phyloP scores from a whole-genome alignment of 768 basidiomycete genomes.

The Rhodocollybia butyracea region DNA sequence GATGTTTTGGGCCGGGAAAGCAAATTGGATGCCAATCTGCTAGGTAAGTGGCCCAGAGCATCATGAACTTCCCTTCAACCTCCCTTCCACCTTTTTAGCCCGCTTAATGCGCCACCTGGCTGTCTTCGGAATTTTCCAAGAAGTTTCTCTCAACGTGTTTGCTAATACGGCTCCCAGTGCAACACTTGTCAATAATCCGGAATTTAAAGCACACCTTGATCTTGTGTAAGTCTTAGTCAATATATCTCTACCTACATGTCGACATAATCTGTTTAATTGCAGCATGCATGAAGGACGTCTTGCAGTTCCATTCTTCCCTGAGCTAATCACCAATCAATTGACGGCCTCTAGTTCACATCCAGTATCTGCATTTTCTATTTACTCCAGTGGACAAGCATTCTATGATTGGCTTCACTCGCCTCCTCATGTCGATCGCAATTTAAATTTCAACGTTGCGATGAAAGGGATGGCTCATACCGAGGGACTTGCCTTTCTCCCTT shows the following conservation, averaged over 20 bases:
- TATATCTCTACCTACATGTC: neutral
- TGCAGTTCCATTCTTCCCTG: conserved; percentile 7
- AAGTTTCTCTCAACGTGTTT: conserved; percentile 1
- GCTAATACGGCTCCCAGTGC: conserved; percentile 6
- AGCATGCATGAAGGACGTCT: conserved; percentile 10
- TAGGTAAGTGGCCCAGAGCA: neutral
- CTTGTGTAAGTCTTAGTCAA: conserved; percentile 5
- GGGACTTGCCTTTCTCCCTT: conserved; percentile 7
- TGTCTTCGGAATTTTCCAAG: conserved; percentile 8
- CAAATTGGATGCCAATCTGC: neutral
- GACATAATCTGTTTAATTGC: neutral
- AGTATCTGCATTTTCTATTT: conserved; percentile 8
- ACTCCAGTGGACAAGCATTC: conserved; percentile 3
- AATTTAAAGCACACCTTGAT: conserved; percentile 12
- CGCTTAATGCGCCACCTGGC: conserved; percentile 10
- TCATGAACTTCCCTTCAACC: neutral
- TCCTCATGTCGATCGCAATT: neutral
- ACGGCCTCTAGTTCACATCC: neutral
- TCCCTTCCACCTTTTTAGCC: neutral
- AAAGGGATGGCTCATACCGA: conserved; percentile 9
- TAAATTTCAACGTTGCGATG: conserved; percentile 12
- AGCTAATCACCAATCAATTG: conserved; percentile 6
- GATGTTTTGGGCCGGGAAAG: neutral
- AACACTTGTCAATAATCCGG: conserved; percentile 4
- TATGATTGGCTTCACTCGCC: conserved; percentile 12